Percentiles rank a stretch among this genome's conserved stretches.
Conservation (phyloP, 2,329 filamentous ascomycete species). For the Aspergillus pseudoterreus region DNA sequence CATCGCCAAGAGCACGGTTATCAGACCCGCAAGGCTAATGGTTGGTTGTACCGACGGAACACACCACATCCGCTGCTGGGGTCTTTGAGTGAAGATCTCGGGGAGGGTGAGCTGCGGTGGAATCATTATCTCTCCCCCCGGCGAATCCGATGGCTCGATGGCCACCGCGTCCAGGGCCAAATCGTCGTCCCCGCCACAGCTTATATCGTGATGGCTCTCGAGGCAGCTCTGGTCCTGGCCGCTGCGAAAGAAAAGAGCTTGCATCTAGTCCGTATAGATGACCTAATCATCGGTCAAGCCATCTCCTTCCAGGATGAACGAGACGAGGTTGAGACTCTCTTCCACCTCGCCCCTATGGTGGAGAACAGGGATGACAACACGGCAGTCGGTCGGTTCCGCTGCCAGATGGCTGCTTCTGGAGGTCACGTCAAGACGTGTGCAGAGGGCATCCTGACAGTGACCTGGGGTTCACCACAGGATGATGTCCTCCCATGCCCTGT, state of each 20-base stretch:
- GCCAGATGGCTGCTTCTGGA: no score
- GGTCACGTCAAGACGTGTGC: no score
- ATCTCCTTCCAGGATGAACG: conserved; percentile 1
- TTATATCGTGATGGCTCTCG: conserved; percentile 12
- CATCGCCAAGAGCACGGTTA: conserved; percentile 4
- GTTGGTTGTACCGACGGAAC: not conserved
- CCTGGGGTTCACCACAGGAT: no score
- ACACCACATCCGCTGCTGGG: conserved; percentile 5
- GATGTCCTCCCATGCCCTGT: no score
- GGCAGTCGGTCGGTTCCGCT: not conserved
- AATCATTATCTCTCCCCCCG: conserved; percentile 11
- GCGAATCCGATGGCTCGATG: conserved; percentile 15
- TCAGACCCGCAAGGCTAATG: conserved; percentile 4
- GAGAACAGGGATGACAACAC: no score
- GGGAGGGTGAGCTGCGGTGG: conserved; percentile 11
- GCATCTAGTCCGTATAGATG: not conserved
- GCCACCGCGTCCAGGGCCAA: conserved; percentile 21
- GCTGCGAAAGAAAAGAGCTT: not conserved
- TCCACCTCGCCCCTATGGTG: not conserved
- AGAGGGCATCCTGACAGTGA: no score
- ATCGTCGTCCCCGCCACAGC: conserved; percentile 25
- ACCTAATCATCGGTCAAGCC: conserved; percentile 1
- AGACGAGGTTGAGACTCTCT: not conserved
- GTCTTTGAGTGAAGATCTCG: conserved; percentile 2
- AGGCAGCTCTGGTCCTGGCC: conserved; percentile 4